A percentile compares a stretch with the other conserved stretches of the same genome.
These are phyloP conservation scores for Heritiera fomes DNA, from an alignment of 345 rosid species.

Conservation along the genomic window DNA sequence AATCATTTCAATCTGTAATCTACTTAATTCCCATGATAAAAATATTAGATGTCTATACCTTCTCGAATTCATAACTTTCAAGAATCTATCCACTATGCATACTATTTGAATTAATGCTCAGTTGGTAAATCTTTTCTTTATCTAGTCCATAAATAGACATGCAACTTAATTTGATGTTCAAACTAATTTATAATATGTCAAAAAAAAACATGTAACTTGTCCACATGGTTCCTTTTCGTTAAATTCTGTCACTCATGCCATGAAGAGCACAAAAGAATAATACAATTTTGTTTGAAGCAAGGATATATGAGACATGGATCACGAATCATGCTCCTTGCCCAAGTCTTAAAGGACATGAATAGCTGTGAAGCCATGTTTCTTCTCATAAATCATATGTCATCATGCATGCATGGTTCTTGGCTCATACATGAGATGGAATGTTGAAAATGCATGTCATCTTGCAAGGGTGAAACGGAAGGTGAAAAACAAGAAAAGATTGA, in stretches of 20 bases:
- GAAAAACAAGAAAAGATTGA: background rate
- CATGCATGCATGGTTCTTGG: background rate
- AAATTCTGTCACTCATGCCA: background rate
- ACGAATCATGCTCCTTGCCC: slow-evolving; percentile 13
- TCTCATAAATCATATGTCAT: background rate
- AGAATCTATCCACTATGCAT: too few species aligned
- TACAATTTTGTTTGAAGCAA: slow-evolving; percentile 19
- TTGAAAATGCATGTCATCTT: background rate
- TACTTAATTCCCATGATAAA: too few species aligned
- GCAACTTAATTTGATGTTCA: background rate
- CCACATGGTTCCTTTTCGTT: slow-evolving; percentile 9
- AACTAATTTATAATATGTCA: background rate
- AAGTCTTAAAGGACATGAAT: background rate
- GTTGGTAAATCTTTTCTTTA: background rate
- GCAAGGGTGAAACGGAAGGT: background rate
- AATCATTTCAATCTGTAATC: too few species aligned
- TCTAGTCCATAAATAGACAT: background rate
- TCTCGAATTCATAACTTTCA: too few species aligned
- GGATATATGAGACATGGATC: slow-evolving; percentile 6
- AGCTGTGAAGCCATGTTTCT: slow-evolving; percentile 5
- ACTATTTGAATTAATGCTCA: too few species aligned
- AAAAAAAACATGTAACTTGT: slow-evolving; percentile 1
- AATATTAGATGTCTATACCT: too few species aligned
- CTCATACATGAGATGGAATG: background rate
- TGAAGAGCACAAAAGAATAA: background rate